These are phyloP conservation scores for Phytophthora fragariae DNA, from an alignment of 352 stramenopile genomes.

Conservation along the genomic window DNA sequence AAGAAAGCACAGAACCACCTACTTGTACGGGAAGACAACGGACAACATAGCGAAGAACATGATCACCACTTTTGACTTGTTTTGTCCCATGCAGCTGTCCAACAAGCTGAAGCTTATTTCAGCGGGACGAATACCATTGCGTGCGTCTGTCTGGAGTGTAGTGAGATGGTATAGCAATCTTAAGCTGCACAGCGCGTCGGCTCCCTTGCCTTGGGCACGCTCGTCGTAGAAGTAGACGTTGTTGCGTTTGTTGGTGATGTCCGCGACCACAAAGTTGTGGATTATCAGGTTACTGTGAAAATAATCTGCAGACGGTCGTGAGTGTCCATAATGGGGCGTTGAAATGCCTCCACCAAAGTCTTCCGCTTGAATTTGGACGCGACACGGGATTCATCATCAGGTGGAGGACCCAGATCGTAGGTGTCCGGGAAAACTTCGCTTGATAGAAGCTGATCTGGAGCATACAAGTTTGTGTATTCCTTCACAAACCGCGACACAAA, in stretches of 20 bases:
- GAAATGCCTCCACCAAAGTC: constrained; percentile 17
- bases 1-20: constrained; percentile 12
- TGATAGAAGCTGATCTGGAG: no score
- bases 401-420: no score
- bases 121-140: not conserved
- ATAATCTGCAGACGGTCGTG: constrained; percentile 17
- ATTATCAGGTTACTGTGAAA: constrained; percentile 24
- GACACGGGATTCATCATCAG: no score
- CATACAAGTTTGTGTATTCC: no score
- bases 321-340: constrained; percentile 10
- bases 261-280: constrained; percentile 18
- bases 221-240: constrained; percentile 21
- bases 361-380: constrained; percentile 15
- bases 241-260: constrained; percentile 6
- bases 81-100: constrained; percentile 12
- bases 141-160: not conserved
- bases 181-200: constrained; percentile 3
- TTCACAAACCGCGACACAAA: no score
- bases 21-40: constrained; percentile 10
- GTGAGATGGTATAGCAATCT: constrained; percentile 3
- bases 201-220: constrained; percentile 11
- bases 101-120: constrained; percentile 16
- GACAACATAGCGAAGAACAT: constrained; percentile 15
- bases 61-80: constrained; percentile 17
- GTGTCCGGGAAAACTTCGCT: no score